phyloP scores from a whole-genome alignment of 768 basidiomycete genomes.

The Sutorius australiensis region DNA sequence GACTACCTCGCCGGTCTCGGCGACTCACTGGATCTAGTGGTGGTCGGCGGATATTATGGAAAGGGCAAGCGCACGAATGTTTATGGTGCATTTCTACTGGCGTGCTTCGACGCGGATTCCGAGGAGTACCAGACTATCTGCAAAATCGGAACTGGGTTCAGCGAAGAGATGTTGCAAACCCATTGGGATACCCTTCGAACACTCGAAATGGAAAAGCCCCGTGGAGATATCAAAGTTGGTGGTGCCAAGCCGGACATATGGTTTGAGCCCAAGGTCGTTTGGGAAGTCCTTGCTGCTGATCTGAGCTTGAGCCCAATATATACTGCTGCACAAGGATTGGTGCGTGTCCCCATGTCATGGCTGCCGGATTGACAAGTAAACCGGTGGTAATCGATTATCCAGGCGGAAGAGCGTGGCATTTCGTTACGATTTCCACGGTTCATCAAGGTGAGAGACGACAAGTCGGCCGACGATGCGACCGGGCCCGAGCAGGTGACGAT shows the following conservation, averaged over 20 bases:
- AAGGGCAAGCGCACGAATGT: constrained; percentile 97
- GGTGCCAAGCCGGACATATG: constrained; percentile 96
- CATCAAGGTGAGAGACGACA: constrained; percentile 89
- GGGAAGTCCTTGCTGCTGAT: constrained; percentile 98
- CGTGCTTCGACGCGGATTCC: constrained; percentile 91
- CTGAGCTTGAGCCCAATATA: constrained; percentile 95
- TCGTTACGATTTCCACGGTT: constrained; percentile 97
- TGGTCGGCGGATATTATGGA: constrained; percentile 96
- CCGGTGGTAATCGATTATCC: neutral
- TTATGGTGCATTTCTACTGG: constrained; percentile 96
- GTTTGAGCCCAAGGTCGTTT: constrained; percentile 96
- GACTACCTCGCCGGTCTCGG: constrained; percentile 96
- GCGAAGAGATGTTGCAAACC: constrained; percentile 79
- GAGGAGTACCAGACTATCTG: constrained; percentile 97
- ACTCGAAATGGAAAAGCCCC: constrained; percentile 62
- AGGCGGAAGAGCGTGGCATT: constrained; percentile 89
- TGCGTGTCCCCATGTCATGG: constrained; percentile 35
- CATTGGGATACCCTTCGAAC: constrained; percentile 83
- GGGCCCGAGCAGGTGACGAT: constrained; percentile 79
- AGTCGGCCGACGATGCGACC: constrained; percentile 88
- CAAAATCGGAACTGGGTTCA: constrained; percentile 99
- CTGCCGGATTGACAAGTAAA: neutral
- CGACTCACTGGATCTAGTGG: constrained; percentile 95
- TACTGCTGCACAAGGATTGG: constrained; percentile 89
- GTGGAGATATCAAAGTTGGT: constrained; percentile 84